Evolutionary conservation across 805 yeast genomes (phyloP).

Genomic region (Candida takata): DNA sequence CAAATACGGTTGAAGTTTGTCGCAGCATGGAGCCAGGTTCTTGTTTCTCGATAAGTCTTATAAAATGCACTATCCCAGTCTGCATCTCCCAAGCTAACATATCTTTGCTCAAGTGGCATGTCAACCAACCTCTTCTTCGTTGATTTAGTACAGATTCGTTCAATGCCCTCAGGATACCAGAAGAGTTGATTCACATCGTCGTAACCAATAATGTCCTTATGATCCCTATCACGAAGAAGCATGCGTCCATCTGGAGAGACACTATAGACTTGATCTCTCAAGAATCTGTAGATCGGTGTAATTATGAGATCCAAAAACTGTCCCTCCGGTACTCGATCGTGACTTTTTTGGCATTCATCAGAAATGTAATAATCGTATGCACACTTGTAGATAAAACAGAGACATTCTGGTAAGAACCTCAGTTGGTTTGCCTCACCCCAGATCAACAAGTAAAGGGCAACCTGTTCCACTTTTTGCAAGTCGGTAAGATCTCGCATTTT

Average conservation of each 20-base stretch:
- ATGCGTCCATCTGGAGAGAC: conserved; percentile 39
- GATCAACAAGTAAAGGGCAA: conserved; percentile 63
- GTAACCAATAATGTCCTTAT: conserved; percentile 68
- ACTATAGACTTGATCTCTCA: conserved; percentile 48
- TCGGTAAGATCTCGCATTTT: conserved; percentile 43
- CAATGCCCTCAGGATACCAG: conserved; percentile 75
- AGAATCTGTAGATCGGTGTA: conserved; percentile 61
- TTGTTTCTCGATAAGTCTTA: conserved; percentile 67
- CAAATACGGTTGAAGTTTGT: conserved; percentile 74
- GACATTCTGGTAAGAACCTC: conserved; percentile 81
- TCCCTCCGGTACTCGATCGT: conserved; percentile 27
- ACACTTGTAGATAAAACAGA: conserved; percentile 78
- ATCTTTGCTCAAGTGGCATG: conserved; percentile 47
- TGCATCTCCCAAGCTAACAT: conserved; percentile 41
- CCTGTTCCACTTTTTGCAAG: conserved; percentile 49
- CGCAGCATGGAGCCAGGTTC: conserved; percentile 72
- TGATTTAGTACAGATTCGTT: conserved; percentile 42
- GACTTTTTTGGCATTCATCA: conserved; percentile 28
- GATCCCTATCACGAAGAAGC: conserved; percentile 50
- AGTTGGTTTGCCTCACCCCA: conserved; percentile 93
- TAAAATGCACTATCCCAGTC: conserved; percentile 62
- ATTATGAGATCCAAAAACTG: conserved; percentile 58
- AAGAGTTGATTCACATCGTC: conserved; percentile 86
- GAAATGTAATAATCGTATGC: conserved; percentile 55
- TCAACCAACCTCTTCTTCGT: conserved; percentile 43